Percentiles rank a stretch among this genome's conserved stretches.
These are phyloP conservation scores for Sporothrix mexicana DNA, from an alignment of 2,329 filamentous ascomycete species.

Conservation along the genomic window DNA sequence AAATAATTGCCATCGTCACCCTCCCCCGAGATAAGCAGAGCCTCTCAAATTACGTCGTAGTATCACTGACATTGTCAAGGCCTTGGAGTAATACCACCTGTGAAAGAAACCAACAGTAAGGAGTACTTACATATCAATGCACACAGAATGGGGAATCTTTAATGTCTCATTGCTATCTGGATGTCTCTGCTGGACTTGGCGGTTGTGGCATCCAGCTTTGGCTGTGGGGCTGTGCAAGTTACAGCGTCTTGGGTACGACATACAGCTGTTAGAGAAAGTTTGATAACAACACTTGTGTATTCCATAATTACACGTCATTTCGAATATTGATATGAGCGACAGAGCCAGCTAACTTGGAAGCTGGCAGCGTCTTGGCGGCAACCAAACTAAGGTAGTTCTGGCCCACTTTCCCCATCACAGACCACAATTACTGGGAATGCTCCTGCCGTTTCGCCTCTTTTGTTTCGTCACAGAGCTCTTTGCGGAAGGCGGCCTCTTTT, in stretches of 20 bases:
- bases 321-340: background rate
- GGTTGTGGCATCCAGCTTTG: slow-evolving; percentile 1
- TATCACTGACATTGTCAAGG: no score
- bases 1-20: no score
- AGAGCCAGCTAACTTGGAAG: background rate
- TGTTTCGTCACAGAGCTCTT: slow-evolving; percentile 5
- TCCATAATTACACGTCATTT: slow-evolving; percentile 16
- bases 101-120: no score
- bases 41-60: no score
- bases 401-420: background rate
- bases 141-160: background rate
- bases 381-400: slow-evolving; percentile 8
- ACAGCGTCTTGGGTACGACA: background rate
- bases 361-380: slow-evolving; percentile 24
- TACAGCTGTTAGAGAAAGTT: background rate
- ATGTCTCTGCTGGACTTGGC: background rate
- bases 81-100: no score
- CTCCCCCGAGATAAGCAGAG: no score
- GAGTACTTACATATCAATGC: no score
- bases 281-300: slow-evolving; percentile 3
- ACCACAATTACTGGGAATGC: background rate
- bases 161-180: background rate
- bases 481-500: slow-evolving; percentile 24
- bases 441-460: background rate
- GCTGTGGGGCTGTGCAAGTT: slow-evolving; percentile 15